A percentile compares a stretch with the other conserved stretches of the same genome.
phyloP scores from a whole-genome alignment of 163 green algal species.

The Chlamydomonas reinhardtii region DNA sequence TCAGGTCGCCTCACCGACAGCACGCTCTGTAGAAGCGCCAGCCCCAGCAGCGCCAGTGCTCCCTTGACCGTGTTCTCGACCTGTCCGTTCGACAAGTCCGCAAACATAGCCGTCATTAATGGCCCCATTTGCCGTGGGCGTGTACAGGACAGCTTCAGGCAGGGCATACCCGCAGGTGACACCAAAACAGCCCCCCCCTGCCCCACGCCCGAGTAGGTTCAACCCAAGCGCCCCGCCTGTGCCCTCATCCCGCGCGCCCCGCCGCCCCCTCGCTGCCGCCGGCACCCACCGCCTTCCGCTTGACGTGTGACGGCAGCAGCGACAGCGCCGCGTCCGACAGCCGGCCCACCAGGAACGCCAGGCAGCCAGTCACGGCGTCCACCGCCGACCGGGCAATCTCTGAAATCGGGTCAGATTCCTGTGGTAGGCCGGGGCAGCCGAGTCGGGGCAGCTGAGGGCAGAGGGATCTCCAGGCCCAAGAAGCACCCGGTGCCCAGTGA shows the following conservation, averaged over 20 bases:
- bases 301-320: conserved; percentile 11
- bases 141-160: too few relatives aligned
- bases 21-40: conserved; percentile 54
- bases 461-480: too few relatives aligned
- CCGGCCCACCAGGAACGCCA: conserved; percentile 1
- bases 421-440: neutral
- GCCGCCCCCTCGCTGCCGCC: too few relatives aligned
- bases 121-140: too few relatives aligned
- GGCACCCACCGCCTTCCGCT: conserved; percentile 19
- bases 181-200: too few relatives aligned
- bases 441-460: neutral
- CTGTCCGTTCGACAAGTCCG: neutral
- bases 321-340: conserved; percentile 14
- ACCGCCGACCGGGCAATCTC: conserved; percentile 12
- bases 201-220: too few relatives aligned
- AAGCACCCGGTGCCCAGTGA: too few relatives aligned
- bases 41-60: conserved; percentile 26
- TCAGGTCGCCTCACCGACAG: conserved; percentile 32
- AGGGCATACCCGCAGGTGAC: too few relatives aligned
- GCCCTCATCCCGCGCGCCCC: too few relatives aligned
- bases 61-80: conserved; percentile 52
- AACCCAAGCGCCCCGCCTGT: too few relatives aligned
- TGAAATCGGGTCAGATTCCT: conserved; percentile 26
- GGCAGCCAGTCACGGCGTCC: neutral
- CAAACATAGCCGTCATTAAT: neutral